Evolutionary conservation across 495 filamentous ascomycete genomes (phyloP).

Genomic region (Lasiosphaeria hispida): DNA sequence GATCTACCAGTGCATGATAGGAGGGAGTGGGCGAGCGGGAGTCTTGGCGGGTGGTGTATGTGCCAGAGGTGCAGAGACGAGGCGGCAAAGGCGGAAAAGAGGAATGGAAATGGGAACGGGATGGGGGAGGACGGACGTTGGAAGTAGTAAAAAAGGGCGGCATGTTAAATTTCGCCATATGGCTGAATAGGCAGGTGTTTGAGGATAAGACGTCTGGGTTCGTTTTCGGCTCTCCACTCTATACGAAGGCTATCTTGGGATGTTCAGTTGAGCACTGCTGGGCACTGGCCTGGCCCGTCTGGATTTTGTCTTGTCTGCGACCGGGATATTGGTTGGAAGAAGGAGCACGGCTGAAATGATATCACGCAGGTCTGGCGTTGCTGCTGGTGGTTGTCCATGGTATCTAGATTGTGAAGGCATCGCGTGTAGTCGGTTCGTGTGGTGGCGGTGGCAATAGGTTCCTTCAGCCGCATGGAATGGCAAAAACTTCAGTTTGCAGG

Average conservation of each 20-base stretch:
- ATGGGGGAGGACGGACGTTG: background rate
- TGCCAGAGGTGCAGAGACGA: slow-evolving; percentile 71
- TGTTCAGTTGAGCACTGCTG: too few species aligned
- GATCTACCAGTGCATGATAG: slow-evolving; percentile 70
- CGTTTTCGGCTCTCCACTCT: too few species aligned
- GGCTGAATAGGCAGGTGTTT: background rate
- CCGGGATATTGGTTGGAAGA: slow-evolving; percentile 2
- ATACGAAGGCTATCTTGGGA: too few species aligned
- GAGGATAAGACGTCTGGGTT: too few species aligned
- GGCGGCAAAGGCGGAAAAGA: slow-evolving; percentile 21
- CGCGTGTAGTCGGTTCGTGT: too few species aligned
- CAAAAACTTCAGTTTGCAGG: too few species aligned
- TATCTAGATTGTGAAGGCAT: too few species aligned
- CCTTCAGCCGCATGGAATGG: too few species aligned
- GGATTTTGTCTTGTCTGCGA: background rate
- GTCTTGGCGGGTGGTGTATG: slow-evolving; percentile 79
- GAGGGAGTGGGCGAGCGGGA: slow-evolving; percentile 83
- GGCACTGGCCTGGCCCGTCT: background rate
- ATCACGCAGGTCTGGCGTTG: too few species aligned
- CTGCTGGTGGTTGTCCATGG: too few species aligned
- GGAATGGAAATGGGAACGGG: background rate
- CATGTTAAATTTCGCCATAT: background rate
- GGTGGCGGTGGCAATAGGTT: too few species aligned
- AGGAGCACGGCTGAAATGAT: too few species aligned
- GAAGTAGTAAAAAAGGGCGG: background rate